Percentiles rank a stretch among this genome's conserved stretches.
Conservation (phyloP, 2,329 filamentous ascomycete species). For the Fusarium lyarnte region DNA sequence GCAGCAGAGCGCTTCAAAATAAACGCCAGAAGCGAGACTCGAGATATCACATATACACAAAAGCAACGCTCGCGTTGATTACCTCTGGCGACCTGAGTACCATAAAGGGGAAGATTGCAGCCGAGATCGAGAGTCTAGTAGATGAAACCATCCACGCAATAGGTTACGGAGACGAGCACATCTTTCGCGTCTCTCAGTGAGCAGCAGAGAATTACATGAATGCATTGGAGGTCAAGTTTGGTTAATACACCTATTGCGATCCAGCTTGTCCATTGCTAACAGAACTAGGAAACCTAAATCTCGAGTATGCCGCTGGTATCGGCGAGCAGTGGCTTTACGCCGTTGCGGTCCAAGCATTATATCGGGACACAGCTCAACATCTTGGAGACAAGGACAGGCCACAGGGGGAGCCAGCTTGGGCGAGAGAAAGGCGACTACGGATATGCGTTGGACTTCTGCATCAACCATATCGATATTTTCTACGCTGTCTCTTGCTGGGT, state of each 20-base stretch:
- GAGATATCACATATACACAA: background rate
- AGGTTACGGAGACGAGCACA: background rate
- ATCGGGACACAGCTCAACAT: background rate
- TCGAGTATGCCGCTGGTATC: background rate
- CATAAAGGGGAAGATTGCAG: accelerated
- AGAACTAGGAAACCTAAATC: background rate
- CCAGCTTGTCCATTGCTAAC: background rate
- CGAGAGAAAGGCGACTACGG: accelerated
- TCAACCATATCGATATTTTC: background rate
- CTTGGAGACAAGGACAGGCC: background rate
- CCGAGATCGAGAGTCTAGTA: background rate
- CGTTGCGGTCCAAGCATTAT: background rate
- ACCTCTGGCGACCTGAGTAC: background rate
- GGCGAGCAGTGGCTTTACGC: background rate
- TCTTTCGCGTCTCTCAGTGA: background rate
- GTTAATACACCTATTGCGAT: background rate
- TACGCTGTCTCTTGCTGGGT: background rate
- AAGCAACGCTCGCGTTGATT: background rate
- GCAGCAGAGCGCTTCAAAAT: too few relatives aligned
- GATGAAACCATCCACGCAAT: background rate
- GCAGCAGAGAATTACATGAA: too few relatives aligned
- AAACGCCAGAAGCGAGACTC: too few relatives aligned
- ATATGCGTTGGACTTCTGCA: accelerated
- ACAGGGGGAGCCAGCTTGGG: accelerated
- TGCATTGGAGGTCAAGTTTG: too few relatives aligned